Evolutionary conservation across 306 rosid genomes (phyloP), one percentile per base, ranked within the genome.

Genomic region (Coriaria nepalensis): DNA sequence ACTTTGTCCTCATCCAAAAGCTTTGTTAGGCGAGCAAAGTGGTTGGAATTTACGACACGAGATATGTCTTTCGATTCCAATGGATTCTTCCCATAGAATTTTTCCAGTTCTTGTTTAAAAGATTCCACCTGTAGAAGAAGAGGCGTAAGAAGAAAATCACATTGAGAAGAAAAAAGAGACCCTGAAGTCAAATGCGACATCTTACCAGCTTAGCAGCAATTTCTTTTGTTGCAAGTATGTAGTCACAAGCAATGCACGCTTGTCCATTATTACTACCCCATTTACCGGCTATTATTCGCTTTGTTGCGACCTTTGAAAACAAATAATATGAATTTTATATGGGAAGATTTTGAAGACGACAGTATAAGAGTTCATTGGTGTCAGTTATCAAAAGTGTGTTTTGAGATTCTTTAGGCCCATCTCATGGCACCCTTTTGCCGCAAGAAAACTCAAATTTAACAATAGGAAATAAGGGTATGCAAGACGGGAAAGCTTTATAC

Each of bases 221-320:
- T 35, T 82, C 94, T 64, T 82, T 79, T 49, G 87, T 81, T 43
- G 96, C 77, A 46, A 85, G 53, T 49, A 92, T 50, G 57, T 92
- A 72, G 66, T 92, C 96, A 5, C 93, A 87, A 71, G 98, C 62
- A 51, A 92, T 35, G 56, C 98, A 92, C 32, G 98, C 95, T 71
- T 92, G 98, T 35, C 98, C 98, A 62, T 73, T 92, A 67, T 92
- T 92, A 66, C 78, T 71, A 7, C 78, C 79, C 98, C 98, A 92
- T 73, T 92, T 92, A 53, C 98, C 98, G 5, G 75, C 93, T 44
- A 92, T 68, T 65, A 92, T 82, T 60, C 98, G 72, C 68, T 86
- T 78, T 15, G 70, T 12, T 36, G 98, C 66, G 6, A 92, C 96
- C 98, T 92, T 40, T 43, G 39, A 56, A 50, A 58, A 43, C 57